Evolutionary conservation across 2,329 filamentous ascomycete genomes (phyloP), one percentile per base, ranked within the genome.

Genomic region (Amauroascus niger): DNA sequence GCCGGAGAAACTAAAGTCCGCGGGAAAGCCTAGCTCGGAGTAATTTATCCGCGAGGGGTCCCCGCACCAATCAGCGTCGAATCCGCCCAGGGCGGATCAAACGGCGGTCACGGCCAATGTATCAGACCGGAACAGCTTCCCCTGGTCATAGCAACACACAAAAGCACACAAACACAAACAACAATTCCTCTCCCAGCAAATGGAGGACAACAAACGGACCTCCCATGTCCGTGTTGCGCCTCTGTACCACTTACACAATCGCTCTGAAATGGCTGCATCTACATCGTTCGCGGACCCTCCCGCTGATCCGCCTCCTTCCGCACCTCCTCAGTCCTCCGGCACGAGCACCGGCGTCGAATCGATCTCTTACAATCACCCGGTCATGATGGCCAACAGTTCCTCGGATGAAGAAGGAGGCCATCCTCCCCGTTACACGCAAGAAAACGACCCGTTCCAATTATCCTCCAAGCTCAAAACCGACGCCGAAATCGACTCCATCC

Each of bases 381-480:
- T 26, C 11, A 55, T 55, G 32, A 41, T 20, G 14, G 20, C 20
- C 4, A 55, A 43, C 30, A 46, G 44, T 39, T 53, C 51, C 14
- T 57, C 55, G 1, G 76, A 78, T 57, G 68, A 76, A 54, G 76
- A 79, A 63, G 64, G 65, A n/a, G 66, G 68, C 40, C 63, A 65
- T 9, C 69, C 70, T 0, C 82, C 84, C 0, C 76, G 75, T 7
- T 80, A 83, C 63, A 80, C 76, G 18, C 68, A 70, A 24, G 81
- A 83, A 59, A 85, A 81, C 63, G 91, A 97, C 62, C 91, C 91
- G 0, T 93, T 88, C 69, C 81, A 83, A 52, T 82, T 97, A 3
- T 82, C 86, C 0, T 79, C 80, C 1, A 82, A 81, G 52, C 80
- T 93, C 67, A 97, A 95, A 73, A 82, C 85, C 18, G 75, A 82